Conservation (phyloP, 306 rosid genomes). For the Fragaria ananassa region DNA sequence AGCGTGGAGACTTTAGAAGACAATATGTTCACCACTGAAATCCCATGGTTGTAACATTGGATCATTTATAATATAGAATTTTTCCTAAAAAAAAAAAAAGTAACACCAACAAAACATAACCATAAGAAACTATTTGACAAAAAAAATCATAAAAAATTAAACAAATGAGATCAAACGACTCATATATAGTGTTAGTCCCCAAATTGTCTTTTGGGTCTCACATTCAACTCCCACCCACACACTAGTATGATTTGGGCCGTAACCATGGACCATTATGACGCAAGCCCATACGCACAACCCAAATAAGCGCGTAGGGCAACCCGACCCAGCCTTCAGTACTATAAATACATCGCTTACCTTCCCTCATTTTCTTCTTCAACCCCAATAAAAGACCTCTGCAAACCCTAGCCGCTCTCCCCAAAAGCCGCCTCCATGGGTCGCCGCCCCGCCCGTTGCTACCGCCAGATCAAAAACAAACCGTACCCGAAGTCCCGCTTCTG, state of each 20-base stretch:
- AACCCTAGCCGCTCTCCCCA: background rate
- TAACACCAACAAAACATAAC: no score
- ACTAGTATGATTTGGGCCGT: background rate
- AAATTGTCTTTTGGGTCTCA: background rate
- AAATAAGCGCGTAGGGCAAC: background rate
- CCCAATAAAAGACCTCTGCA: background rate
- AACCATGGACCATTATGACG: conserved; percentile 21
- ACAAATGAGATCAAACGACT: no score
- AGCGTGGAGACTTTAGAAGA: no score
- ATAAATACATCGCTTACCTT: background rate
- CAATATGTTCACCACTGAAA: no score
- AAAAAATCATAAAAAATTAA: no score
- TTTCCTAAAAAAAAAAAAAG: no score
- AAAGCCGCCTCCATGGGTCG: conserved; percentile 12
- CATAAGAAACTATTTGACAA: no score
- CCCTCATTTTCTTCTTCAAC: background rate
- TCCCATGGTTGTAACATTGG: no score
- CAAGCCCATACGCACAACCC: conserved; percentile 34
- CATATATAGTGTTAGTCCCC: no score
- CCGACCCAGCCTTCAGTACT: background rate
- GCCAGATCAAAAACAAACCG: conserved; percentile 72
- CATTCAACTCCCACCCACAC: background rate
- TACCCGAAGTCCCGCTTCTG: conserved; percentile 70
- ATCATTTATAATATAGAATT: no score
- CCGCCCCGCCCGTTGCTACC: conserved; percentile 67